Conservation (phyloP, 2,329 filamentous ascomycete species). For the Orbilia blumenaviensis region DNA sequence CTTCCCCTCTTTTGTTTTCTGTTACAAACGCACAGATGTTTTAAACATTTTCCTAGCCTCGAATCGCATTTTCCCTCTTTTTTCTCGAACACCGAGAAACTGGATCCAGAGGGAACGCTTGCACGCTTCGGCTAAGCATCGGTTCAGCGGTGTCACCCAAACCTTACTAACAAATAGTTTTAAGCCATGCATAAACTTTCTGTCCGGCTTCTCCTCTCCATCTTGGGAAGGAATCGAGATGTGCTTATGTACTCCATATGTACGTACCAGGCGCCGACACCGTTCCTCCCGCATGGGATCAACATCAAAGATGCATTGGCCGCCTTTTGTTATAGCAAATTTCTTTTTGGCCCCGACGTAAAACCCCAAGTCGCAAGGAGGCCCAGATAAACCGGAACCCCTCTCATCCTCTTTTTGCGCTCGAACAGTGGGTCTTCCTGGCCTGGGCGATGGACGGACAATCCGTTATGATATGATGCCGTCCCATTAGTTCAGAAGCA, state of each 20-base stretch:
- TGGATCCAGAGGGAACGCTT: background rate
- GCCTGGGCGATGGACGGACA: background rate
- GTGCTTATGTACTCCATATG: background rate
- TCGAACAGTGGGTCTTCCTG: conserved; percentile 10
- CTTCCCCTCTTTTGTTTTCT: conserved; percentile 15
- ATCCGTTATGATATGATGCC: conserved; percentile 7
- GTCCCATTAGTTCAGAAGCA: background rate
- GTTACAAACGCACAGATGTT: conserved; percentile 42
- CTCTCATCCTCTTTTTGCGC: conserved; percentile 19
- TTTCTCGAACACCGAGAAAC: conserved; percentile 8
- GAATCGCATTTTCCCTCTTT: conserved; percentile 17
- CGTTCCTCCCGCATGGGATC: conserved; percentile 16
- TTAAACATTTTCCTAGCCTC: conserved; percentile 10
- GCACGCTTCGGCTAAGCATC: conserved; percentile 13
- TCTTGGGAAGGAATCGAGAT: background rate
- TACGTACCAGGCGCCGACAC: background rate
- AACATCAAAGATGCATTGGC: conserved; percentile 19
- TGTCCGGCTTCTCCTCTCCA: background rate
- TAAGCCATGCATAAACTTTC: background rate
- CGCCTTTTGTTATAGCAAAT: conserved; percentile 13
- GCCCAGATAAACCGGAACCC: conserved; percentile 13
- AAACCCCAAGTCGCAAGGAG: conserved; percentile 17
- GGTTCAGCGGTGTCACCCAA: conserved; percentile 13
- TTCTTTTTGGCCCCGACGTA: conserved; percentile 9
- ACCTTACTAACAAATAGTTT: conserved; percentile 10